Conservation (phyloP, 2,329 filamentous ascomycete species). For the Scleromitrula shiraiana region DNA sequence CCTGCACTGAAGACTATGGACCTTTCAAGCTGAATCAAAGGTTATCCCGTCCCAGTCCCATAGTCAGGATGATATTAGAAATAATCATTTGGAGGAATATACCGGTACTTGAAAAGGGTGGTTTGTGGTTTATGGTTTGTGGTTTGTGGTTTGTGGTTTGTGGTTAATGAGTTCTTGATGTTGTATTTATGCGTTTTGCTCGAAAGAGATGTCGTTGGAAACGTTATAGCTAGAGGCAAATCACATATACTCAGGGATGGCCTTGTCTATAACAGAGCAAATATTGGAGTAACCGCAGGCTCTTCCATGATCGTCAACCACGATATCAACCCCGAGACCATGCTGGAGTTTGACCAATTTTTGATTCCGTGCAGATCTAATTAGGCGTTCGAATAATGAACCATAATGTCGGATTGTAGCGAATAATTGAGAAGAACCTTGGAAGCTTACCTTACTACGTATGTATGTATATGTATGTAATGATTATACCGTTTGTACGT, state of each 20-base stretch:
- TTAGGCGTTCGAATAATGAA: slow-evolving; percentile 5
- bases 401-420: slow-evolving; percentile 19
- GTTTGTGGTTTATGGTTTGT: no score
- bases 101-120: no score
- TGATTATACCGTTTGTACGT: no score
- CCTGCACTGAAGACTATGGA: no score
- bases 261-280: neutral
- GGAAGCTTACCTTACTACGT: no score
- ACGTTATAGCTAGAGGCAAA: neutral
- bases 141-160: no score
- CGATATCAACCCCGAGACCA: slow-evolving; percentile 3
- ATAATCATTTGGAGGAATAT: no score
- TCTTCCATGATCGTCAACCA: slow-evolving; percentile 18
- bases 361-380: slow-evolving; percentile 6
- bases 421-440: no score
- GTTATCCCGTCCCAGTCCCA: no score
- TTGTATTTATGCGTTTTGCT: neutral
- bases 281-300: slow-evolving; percentile 3
- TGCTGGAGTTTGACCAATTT: neutral
- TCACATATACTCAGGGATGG: slow-evolving; percentile 13
- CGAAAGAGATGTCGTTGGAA: neutral
- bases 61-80: no score
- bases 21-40: no score
- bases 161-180: neutral
- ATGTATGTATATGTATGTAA: no score